A percentile compares a stretch with the other conserved stretches of the same genome.
These are phyloP conservation scores for Suhomyces pyralidae DNA, from an alignment of 805 yeast genomes.

Conservation along the genomic window DNA sequence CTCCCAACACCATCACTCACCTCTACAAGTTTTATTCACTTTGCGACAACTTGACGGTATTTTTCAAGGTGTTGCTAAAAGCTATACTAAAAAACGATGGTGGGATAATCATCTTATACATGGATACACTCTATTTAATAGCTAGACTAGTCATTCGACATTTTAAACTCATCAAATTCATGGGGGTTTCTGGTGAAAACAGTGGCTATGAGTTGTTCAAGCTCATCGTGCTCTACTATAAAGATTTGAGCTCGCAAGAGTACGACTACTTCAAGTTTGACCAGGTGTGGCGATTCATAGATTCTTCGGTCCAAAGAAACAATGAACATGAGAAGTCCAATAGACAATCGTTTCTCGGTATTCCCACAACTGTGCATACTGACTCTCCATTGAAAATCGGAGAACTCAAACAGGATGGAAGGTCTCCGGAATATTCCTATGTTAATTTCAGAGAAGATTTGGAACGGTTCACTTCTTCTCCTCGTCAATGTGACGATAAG, in stretches of 20 bases:
- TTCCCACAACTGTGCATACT: too few species aligned
- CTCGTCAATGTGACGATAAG: conserved; percentile 2
- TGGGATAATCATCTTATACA: conserved; percentile 35
- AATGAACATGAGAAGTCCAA: too few species aligned
- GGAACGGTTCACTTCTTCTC: conserved; percentile 15
- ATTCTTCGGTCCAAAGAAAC: conserved; percentile 25
- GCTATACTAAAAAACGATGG: conserved; percentile 38
- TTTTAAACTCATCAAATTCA: conserved; percentile 31
- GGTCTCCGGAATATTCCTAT: conserved; percentile 10
- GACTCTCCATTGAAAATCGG: conserved; percentile 37
- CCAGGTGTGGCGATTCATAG: conserved; percentile 36
- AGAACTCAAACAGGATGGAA: conserved; percentile 16
- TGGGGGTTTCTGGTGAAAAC: conserved; percentile 15
- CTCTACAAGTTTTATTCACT: conserved; percentile 32
- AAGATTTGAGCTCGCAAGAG: conserved; percentile 34
- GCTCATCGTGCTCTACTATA: conserved; percentile 30
- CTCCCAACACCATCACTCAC: conserved; percentile 26
- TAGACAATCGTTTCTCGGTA: too few species aligned
- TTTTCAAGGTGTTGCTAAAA: conserved; percentile 35
- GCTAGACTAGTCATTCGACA: conserved; percentile 30
- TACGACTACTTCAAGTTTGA: conserved; percentile 30
- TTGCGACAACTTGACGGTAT: conserved; percentile 42
- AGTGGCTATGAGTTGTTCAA: conserved; percentile 34
- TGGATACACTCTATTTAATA: conserved; percentile 41
- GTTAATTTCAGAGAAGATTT: conserved; percentile 28